Evolutionary conservation across 371 early-diverging fungal genomes (phyloP).

Genomic region (Cladochytrium tenue): DNA sequence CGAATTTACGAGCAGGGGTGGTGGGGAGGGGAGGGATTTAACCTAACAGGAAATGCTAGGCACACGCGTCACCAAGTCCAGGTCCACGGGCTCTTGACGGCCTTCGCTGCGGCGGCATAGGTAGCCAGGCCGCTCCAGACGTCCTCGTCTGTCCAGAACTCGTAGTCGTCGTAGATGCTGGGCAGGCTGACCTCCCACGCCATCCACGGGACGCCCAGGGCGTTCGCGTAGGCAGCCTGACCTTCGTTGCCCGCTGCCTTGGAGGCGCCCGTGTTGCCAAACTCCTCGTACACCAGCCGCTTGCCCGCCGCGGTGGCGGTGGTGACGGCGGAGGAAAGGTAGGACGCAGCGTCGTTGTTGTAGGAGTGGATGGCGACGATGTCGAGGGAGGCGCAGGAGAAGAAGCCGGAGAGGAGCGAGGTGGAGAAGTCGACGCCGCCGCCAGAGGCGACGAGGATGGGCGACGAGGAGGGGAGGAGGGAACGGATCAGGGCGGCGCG

Average conservation of each 20-base stretch:
- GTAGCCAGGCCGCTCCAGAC: not conserved
- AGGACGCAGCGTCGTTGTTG: not conserved
- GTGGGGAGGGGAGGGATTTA: too few species aligned
- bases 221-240: not conserved
- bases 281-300: slow-evolving; percentile 1
- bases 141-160: not conserved
- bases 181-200: not conserved
- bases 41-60: too few species aligned
- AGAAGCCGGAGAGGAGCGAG: not conserved
- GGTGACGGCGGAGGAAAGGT: not conserved
- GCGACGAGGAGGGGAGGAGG: not conserved
- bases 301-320: not conserved
- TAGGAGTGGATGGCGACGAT: slow-evolving; percentile 11
- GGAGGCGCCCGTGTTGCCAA: not conserved
- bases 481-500: slow-evolving; percentile 4
- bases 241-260: not conserved
- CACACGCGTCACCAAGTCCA: not conserved
- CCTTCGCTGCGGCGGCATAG: not conserved
- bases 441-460: slow-evolving; percentile 10
- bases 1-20: too few species aligned
- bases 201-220: not conserved
- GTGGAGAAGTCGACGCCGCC: slow-evolving; percentile 1
- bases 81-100: not conserved
- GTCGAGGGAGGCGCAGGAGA: slow-evolving; percentile 9
- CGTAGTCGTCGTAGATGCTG: not conserved